A percentile compares a stretch with the other conserved stretches of the same genome.
Conservation (phyloP, 1,284 basidiomycete genomes). For the Tylopilus sp. region DNA sequence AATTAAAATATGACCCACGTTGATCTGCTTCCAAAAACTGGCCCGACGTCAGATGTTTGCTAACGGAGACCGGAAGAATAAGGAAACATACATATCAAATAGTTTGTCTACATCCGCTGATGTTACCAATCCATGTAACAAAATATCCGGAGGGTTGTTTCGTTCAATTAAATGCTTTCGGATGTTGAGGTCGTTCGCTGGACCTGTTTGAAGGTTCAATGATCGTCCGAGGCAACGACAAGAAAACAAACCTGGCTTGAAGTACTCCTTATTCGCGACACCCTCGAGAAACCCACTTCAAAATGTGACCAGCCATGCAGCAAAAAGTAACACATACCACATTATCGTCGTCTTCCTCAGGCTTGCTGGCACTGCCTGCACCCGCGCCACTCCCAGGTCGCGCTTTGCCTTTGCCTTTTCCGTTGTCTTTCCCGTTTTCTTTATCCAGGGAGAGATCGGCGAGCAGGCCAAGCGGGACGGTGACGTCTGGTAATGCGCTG, state of each 20-base stretch:
- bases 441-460: slow-evolving; percentile 76
- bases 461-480: slow-evolving; percentile 79
- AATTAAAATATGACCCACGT: slow-evolving; percentile 57
- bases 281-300: slow-evolving; percentile 44
- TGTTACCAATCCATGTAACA: slow-evolving; percentile 84
- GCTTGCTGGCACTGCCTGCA: slow-evolving; percentile 22
- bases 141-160: slow-evolving; percentile 84
- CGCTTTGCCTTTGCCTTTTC: slow-evolving; percentile 46
- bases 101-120: slow-evolving; percentile 85
- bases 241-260: slow-evolving; percentile 72
- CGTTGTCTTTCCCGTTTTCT: slow-evolving; percentile 53
- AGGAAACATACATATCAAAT: slow-evolving; percentile 78
- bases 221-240: neutral
- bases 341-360: slow-evolving; percentile 69
- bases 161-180: slow-evolving; percentile 82
- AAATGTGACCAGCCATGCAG: neutral
- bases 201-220: slow-evolving; percentile 53
- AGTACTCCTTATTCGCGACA: slow-evolving; percentile 85
- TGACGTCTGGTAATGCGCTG: slow-evolving; percentile 69
- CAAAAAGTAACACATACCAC: slow-evolving; percentile 57
- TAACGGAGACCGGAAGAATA: neutral
- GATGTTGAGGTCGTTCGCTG: slow-evolving; percentile 73
- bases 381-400: slow-evolving; percentile 20
- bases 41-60: slow-evolving; percentile 14
- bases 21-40: slow-evolving; percentile 77